Evolutionary conservation across 2,329 filamentous ascomycete genomes (phyloP).

Genomic region (Paracamarosporium sp.): DNA sequence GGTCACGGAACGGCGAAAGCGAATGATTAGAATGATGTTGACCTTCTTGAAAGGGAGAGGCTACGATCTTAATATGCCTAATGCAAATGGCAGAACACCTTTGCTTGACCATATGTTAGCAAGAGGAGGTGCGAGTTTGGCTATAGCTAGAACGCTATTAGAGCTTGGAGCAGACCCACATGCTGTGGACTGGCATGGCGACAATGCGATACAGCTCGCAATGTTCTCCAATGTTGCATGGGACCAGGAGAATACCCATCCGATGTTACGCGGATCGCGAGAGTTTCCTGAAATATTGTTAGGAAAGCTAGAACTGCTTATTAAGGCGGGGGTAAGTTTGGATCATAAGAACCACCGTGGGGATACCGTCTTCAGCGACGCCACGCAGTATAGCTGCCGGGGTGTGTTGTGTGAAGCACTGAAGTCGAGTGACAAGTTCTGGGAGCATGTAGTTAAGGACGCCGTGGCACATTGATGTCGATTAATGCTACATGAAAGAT

Average conservation of each 20-base stretch:
- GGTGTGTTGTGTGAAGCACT: background rate
- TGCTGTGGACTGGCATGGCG: background rate
- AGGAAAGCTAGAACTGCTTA: background rate
- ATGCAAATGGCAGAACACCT: background rate
- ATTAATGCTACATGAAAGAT: no score
- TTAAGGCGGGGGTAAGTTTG: background rate
- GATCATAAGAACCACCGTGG: background rate
- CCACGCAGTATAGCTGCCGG: background rate
- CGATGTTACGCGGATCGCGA: background rate
- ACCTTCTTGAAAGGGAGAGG: background rate
- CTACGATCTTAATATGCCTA: background rate
- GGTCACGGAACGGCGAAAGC: background rate
- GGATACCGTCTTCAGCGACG: background rate
- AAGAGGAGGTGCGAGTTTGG: background rate
- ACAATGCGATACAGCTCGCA: conserved; percentile 2
- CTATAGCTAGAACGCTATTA: background rate
- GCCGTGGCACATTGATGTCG: no score
- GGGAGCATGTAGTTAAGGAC: no score
- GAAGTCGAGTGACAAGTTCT: background rate
- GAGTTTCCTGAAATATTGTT: background rate
- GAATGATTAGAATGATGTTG: background rate
- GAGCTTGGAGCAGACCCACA: background rate
- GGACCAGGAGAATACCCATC: background rate
- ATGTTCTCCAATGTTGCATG: background rate
- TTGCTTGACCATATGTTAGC: background rate